Percentiles rank a stretch among this genome's conserved stretches.
These are phyloP conservation scores for Scutellaria minor DNA, from an alignment of 257 asterid genomes.

Conservation along the genomic window DNA sequence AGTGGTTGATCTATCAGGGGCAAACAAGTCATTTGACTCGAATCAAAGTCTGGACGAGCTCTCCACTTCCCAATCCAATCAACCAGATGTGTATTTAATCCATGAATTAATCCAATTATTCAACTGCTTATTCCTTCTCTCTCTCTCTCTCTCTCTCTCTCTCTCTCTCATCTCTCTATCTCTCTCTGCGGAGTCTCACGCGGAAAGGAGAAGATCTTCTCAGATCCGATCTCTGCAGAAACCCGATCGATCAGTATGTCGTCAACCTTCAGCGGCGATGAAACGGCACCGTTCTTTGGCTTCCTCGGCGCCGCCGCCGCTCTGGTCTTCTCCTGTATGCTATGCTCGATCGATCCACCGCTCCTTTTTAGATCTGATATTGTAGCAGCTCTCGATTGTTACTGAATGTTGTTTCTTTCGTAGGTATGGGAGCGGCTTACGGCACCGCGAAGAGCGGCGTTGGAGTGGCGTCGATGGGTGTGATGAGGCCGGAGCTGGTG, in stretches of 20 bases:
- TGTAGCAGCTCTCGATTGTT: background rate
- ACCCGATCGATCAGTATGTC: slow-evolving; percentile 42
- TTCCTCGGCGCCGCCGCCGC: slow-evolving; percentile 80
- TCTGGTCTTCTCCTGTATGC: slow-evolving; percentile 66
- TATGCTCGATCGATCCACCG: slow-evolving; percentile 16
- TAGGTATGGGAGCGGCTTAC: slow-evolving; percentile 80
- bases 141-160: slow-evolving; percentile 22
- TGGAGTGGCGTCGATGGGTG: slow-evolving; percentile 79
- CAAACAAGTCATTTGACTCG: slow-evolving; percentile 9
- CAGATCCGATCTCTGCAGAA: slow-evolving; percentile 49
- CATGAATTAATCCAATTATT: slow-evolving; percentile 5
- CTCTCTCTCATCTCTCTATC: slow-evolving; percentile 14
- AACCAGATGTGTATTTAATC: slow-evolving; percentile 16
- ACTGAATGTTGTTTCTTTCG: background rate
- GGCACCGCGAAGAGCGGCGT: slow-evolving; percentile 79
- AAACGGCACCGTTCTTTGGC: slow-evolving; percentile 76
- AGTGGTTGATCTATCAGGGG: background rate
- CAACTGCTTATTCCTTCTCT: slow-evolving; percentile 27
- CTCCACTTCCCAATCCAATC: slow-evolving; percentile 29
- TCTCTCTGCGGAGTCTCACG: slow-evolving; percentile 32
- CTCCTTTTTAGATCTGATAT: slow-evolving; percentile 34
- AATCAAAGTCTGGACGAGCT: slow-evolving; percentile 26
- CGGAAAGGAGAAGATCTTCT: slow-evolving; percentile 13
- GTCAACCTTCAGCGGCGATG: slow-evolving; percentile 74
- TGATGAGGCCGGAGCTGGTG: slow-evolving; percentile 76